A percentile compares a stretch with the other conserved stretches of the same genome.
Evolutionary conservation across 129 eudicot species (phyloP).

Genomic region (Glebionis coronaria): DNA sequence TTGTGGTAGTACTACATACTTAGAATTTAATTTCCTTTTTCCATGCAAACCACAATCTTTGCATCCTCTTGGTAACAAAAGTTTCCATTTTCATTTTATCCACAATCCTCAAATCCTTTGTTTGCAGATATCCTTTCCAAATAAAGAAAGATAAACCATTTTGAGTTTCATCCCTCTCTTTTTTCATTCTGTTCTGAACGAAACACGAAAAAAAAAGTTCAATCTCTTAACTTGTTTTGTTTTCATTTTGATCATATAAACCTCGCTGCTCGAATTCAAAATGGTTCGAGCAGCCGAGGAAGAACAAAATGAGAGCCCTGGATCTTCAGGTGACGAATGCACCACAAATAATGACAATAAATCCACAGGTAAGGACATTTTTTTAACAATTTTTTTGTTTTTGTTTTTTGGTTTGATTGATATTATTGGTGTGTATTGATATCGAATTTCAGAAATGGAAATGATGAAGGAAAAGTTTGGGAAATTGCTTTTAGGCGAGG

Average conservation of each 20-base stretch:
- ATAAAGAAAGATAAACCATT: conserved; percentile 16
- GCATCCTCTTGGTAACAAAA: conserved; percentile 15
- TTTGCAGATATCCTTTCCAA: conserved; percentile 8
- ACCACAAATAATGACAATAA: conserved; percentile 18
- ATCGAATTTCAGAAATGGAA: conserved; percentile 47
- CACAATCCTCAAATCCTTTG: conserved; percentile 16
- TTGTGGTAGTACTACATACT: conserved; percentile 14
- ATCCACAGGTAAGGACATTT: conserved; percentile 20
- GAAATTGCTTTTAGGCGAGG: conserved; percentile 97
- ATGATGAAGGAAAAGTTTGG: conserved; percentile 85
- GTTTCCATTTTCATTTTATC: conserved; percentile 16
- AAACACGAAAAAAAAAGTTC: neutral
- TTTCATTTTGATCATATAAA: conserved; percentile 18
- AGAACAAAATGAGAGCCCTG: conserved; percentile 27
- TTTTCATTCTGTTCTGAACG: conserved; percentile 15
- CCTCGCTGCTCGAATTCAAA: conserved; percentile 40
- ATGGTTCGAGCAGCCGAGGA: conserved; percentile 69
- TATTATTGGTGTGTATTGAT: conserved; percentile 8
- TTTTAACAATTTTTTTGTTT: neutral
- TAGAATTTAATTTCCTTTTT: conserved; percentile 6
- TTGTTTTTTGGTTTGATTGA: neutral
- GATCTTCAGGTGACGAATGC: conserved; percentile 23
- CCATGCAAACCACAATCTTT: conserved; percentile 33
- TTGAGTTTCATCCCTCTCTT: conserved; percentile 2
- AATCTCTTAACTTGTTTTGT: conserved; percentile 25